phyloP scores from a whole-genome alignment of 257 asterid species.

The Leonotis leonurus region DNA sequence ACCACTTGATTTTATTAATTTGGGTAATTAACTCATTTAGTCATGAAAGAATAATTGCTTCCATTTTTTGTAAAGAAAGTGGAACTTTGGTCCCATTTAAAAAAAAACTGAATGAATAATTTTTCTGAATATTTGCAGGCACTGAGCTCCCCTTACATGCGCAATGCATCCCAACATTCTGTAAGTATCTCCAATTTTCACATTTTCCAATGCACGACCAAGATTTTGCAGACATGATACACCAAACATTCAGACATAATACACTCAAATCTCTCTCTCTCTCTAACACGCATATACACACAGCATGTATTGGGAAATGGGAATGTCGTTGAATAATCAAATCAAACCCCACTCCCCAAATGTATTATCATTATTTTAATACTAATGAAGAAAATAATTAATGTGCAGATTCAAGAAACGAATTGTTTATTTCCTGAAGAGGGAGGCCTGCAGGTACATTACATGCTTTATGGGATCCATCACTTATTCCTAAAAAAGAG shows the following conservation, averaged over 20 bases:
- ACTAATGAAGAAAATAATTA: constrained; percentile 8
- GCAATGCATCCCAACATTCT: constrained; percentile 50
- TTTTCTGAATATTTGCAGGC: constrained; percentile 32
- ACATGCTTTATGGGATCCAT: constrained; percentile 57
- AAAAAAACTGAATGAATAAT: no score
- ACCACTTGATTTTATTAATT: neutral
- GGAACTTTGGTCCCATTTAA: neutral
- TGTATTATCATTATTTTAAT: no score
- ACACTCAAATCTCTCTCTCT: constrained; percentile 2
- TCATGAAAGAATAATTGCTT: no score
- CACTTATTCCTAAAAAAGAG: constrained; percentile 19
- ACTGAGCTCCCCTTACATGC: constrained; percentile 57
- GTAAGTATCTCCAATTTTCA: constrained; percentile 43
- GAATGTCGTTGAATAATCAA: constrained; percentile 15
- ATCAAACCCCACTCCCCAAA: no score
- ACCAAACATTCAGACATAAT: constrained; percentile 11
- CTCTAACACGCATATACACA: constrained; percentile 4
- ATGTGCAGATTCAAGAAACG: constrained; percentile 40
- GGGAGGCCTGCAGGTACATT: constrained; percentile 23
- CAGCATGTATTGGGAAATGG: constrained; percentile 29
- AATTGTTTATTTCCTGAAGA: constrained; percentile 26
- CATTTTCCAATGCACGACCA: constrained; percentile 43
- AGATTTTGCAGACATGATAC: constrained; percentile 28
- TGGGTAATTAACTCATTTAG: no score
- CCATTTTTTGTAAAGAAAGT: no score